Conservation (phyloP, 2,329 filamentous ascomycete species). For the Talaromyces funiculosus region DNA sequence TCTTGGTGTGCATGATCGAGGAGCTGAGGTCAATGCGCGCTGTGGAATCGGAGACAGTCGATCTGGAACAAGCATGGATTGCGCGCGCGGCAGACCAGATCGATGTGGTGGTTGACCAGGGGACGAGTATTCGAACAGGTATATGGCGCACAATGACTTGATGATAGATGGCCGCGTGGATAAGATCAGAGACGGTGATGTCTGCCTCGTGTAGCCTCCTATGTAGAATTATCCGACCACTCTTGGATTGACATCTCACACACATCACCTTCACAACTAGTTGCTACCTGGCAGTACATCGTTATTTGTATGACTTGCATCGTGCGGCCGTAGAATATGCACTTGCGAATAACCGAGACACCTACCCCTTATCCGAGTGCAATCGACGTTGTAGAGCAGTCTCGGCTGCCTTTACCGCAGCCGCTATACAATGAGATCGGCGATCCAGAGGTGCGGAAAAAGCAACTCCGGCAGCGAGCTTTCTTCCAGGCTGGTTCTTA, state of each 20-base stretch:
- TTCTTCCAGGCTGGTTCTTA: not conserved
- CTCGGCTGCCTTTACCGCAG: not conserved
- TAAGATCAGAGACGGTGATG: not conserved
- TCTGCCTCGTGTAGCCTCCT: not conserved
- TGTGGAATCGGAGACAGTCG: conserved; percentile 32
- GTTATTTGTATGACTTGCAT: not conserved
- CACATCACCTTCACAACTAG: not conserved
- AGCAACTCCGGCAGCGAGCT: not conserved
- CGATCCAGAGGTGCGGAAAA: not conserved
- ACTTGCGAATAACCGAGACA: no score
- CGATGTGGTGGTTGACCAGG: not conserved
- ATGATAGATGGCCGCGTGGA: not conserved
- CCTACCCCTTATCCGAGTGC: no score
- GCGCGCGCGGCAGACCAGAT: conserved; percentile 24
- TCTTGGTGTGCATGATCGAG: conserved; percentile 31
- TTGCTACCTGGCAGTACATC: not conserved
- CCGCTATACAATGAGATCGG: not conserved
- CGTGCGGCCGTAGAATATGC: no score
- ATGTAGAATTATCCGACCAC: not conserved
- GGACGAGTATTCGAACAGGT: not conserved
- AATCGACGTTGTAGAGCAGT: not conserved
- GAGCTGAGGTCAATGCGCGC: conserved; percentile 31
- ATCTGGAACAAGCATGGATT: conserved; percentile 30
- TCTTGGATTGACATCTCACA: not conserved
- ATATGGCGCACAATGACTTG: not conserved